Conservation (phyloP, 495 filamentous ascomycete genomes). For the Penicillium subrubescens region DNA sequence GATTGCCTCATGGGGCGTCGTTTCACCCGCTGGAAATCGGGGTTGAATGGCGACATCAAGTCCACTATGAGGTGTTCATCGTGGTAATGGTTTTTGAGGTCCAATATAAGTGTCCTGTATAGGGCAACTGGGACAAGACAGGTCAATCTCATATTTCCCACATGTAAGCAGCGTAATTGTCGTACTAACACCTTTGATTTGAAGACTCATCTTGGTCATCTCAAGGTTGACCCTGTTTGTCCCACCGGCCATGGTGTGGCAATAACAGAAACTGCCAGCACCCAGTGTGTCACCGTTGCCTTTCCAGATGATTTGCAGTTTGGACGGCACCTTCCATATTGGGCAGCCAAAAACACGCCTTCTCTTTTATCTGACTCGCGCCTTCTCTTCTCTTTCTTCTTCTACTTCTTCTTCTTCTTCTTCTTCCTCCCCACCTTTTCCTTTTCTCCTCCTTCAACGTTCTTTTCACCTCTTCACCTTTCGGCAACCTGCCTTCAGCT, state of each 20-base stretch:
- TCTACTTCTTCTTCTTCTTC: conserved; percentile 2
- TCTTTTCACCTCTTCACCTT: neutral
- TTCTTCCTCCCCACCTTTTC: conserved; percentile 22
- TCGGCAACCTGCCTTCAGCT: neutral
- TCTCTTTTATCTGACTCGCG: neutral
- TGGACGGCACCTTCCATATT: conserved; percentile 17
- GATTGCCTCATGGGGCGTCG: neutral
- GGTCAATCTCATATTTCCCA: neutral
- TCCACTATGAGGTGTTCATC: neutral
- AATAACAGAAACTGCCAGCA: neutral
- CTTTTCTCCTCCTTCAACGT: conserved; percentile 23
- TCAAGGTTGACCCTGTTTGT: neutral
- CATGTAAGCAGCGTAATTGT: neutral
- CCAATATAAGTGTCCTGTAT: neutral
- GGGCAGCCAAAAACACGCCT: neutral
- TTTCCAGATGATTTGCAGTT: neutral
- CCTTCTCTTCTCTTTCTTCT: conserved; percentile 4
- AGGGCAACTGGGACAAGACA: neutral
- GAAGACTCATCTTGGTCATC: neutral
- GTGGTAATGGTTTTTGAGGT: neutral
- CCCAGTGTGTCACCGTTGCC: conserved; percentile 19
- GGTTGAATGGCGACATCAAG: neutral
- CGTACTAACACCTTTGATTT: neutral
- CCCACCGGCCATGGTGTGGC: neutral
- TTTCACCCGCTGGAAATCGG: neutral